Conservation (phyloP, 345 rosid species). For the Acer saccharum region DNA sequence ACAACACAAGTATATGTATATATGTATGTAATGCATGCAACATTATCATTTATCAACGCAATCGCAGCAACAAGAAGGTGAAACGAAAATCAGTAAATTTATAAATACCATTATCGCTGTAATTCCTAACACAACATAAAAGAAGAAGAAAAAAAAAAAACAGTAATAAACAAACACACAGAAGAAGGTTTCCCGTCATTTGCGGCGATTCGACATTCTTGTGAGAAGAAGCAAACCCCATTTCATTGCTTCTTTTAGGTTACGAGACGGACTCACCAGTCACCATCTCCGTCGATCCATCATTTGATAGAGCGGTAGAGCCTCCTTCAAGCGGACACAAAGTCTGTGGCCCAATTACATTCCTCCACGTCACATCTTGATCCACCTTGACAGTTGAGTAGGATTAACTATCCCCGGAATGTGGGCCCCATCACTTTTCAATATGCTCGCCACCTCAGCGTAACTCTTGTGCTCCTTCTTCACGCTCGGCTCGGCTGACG, state of each 20-base stretch:
- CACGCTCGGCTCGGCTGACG: constrained; percentile 24
- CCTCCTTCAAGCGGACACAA: background rate
- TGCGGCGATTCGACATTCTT: background rate
- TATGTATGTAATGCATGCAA: background rate
- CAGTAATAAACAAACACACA: background rate
- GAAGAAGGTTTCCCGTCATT: background rate
- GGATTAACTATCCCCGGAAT: constrained; percentile 76
- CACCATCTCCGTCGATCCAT: background rate
- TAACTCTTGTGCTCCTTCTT: constrained; percentile 40
- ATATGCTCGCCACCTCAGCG: constrained; percentile 65
- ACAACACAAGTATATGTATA: background rate
- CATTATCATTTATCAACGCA: too few species aligned
- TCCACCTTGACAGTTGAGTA: constrained; percentile 69
- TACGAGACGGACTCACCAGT: constrained; percentile 6
- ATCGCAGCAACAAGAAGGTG: background rate
- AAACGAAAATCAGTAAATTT: background rate
- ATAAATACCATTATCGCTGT: background rate
- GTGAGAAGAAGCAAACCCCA: background rate
- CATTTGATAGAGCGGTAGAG: background rate
- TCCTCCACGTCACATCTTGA: constrained; percentile 50
- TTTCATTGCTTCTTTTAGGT: background rate
- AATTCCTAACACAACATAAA: background rate
- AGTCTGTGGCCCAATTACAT: background rate
- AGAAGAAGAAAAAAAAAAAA: background rate
- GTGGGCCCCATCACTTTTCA: constrained; percentile 61